Percentiles rank a stretch among this genome's conserved stretches.
Conservation (phyloP, 441 rosid species). For the Pelargonium citronellum region DNA sequence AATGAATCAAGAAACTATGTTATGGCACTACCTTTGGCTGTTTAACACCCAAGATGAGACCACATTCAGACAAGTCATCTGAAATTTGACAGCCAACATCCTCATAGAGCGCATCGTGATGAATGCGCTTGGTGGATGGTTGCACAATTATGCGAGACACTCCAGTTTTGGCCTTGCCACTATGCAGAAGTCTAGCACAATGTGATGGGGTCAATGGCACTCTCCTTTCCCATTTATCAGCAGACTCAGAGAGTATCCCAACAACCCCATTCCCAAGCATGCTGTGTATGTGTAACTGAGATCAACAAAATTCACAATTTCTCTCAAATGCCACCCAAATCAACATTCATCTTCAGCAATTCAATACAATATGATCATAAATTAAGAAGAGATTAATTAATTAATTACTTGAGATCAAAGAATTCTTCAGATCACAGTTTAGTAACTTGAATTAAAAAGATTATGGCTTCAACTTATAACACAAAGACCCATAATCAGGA, state of each 20-base stretch:
- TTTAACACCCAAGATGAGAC: conserved; percentile 63
- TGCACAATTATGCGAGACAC: conserved; percentile 51
- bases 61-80: conserved; percentile 63
- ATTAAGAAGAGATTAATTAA: no score
- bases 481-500: no score
- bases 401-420: no score
- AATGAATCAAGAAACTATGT: background rate
- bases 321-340: background rate
- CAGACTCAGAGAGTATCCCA: conserved; percentile 72
- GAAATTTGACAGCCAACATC: conserved; percentile 59
- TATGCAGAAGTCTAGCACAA: conserved; percentile 73
- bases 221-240: conserved; percentile 89
- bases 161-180: conserved; percentile 61
- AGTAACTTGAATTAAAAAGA: no score
- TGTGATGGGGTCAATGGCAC: conserved; percentile 80
- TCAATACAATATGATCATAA: no score
- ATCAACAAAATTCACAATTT: background rate
- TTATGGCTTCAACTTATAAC: no score
- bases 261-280: conserved; percentile 89
- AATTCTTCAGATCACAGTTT: no score
- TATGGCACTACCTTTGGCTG: conserved; percentile 57
- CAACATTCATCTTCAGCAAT: background rate
- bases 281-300: conserved; percentile 7
- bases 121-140: conserved; percentile 65
- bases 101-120: conserved; percentile 55